A percentile compares a stretch with the other conserved stretches of the same genome.
phyloP scores from a whole-genome alignment of 805 yeast species.

The Kodamaea kakaduensis region DNA sequence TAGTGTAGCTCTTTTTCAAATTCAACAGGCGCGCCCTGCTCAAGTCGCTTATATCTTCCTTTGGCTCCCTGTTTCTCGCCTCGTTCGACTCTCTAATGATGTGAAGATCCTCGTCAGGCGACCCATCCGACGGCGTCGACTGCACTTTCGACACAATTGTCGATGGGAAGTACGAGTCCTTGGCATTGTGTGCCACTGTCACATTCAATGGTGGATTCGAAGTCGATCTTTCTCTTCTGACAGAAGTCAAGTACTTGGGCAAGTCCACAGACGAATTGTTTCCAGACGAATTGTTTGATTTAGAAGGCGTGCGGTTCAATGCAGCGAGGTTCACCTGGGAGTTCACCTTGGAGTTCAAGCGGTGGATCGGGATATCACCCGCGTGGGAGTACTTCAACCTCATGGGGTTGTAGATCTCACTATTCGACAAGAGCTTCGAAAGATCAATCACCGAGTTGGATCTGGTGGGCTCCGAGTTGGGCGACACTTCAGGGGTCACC shows the following conservation, averaged over 20 bases:
- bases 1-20: conserved; percentile 13
- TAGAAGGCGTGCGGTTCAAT: conserved; percentile 6
- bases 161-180: conserved; percentile 28
- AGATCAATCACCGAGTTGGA: conserved; percentile 40
- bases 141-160: conserved; percentile 10
- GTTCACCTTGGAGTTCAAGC: conserved; percentile 37
- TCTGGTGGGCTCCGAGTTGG: conserved; percentile 39
- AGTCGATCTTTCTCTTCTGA: conserved; percentile 18
- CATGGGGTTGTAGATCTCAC: conserved; percentile 37
- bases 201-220: conserved; percentile 21
- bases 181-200: conserved; percentile 14
- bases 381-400: conserved; percentile 36
- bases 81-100: conserved; percentile 20
- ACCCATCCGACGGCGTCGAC: conserved; percentile 10
- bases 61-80: conserved; percentile 2
- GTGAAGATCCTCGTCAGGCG: conserved; percentile 17
- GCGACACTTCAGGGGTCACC: conserved; percentile 40
- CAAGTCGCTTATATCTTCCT: conserved; percentile 9
- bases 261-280: conserved; percentile 25
- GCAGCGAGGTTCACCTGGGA: conserved; percentile 33
- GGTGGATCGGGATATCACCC: conserved; percentile 36
- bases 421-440: conserved; percentile 29
- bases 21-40: conserved; percentile 26
- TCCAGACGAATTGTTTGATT: conserved; percentile 16
- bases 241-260: conserved; percentile 14